Conservation (phyloP, 2,329 filamentous ascomycete species). For the Penicillium glabrum region DNA sequence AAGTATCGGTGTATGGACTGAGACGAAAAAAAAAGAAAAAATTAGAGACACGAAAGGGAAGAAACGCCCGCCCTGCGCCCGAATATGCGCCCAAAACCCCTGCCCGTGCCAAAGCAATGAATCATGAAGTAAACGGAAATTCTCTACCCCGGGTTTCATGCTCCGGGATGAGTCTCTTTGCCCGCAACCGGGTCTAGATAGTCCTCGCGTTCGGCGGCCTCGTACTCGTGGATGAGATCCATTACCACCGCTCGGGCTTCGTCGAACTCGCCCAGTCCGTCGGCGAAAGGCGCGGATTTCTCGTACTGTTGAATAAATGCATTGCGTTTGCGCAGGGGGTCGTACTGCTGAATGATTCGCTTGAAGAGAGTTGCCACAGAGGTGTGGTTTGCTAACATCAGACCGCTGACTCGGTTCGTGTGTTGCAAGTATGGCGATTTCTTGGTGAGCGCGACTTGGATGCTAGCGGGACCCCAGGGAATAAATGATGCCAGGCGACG, state of each 20-base stretch:
- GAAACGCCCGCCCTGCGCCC: slow-evolving; percentile 12
- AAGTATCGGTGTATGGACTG: background rate
- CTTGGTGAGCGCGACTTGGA: slow-evolving; percentile 95
- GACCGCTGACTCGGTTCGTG: slow-evolving; percentile 87
- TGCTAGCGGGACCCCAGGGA: slow-evolving; percentile 95
- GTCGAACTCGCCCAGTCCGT: slow-evolving; percentile 92
- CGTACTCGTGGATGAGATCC: slow-evolving; percentile 91
- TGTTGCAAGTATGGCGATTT: slow-evolving; percentile 94
- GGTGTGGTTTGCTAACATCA: slow-evolving; percentile 98
- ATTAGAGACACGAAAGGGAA: slow-evolving; percentile 1
- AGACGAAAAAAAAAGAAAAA: background rate
- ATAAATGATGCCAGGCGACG: slow-evolving; percentile 93
- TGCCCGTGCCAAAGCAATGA: slow-evolving; percentile 16
- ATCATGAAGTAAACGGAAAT: background rate
- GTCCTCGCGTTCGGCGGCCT: slow-evolving; percentile 86
- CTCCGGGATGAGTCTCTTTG: slow-evolving; percentile 37
- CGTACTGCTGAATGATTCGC: slow-evolving; percentile 87
- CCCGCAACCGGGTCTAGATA: slow-evolving; percentile 77
- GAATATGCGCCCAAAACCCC: slow-evolving; percentile 23
- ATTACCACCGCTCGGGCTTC: slow-evolving; percentile 88
- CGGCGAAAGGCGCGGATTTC: slow-evolving; percentile 88
- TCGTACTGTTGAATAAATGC: slow-evolving; percentile 97
- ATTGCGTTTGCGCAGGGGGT: slow-evolving; percentile 91
- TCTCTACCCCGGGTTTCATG: slow-evolving; percentile 12
- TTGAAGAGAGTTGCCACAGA: slow-evolving; percentile 97